Percentiles rank a stretch among this genome's conserved stretches.
Conservation (phyloP, 805 yeast species). For the Saturnispora galanensis region DNA sequence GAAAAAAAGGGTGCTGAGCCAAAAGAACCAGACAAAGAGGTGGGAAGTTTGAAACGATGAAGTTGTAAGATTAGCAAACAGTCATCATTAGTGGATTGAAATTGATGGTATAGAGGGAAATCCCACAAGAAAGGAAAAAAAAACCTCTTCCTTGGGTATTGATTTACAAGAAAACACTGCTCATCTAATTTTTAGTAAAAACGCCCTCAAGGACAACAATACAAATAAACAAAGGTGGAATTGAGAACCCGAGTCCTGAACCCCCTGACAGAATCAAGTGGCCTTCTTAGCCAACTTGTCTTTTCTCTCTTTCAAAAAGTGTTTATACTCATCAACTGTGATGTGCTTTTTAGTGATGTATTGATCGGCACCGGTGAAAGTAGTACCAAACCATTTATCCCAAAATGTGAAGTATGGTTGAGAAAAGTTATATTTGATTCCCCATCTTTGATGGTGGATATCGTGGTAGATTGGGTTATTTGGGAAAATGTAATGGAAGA, state of each 20-base stretch:
- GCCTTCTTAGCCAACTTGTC: conserved; percentile 5
- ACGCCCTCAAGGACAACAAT: too few relatives aligned
- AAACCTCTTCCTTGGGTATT: too few relatives aligned
- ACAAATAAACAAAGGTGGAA: too few relatives aligned
- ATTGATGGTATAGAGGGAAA: too few relatives aligned
- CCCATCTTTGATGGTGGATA: conserved; percentile 95
- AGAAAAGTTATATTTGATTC: conserved; percentile 83
- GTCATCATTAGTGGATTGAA: too few relatives aligned
- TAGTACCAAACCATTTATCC: conserved; percentile 69
- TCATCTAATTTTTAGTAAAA: too few relatives aligned
- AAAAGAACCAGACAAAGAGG: background rate
- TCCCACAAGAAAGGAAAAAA: too few relatives aligned
- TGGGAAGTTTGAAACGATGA: too few relatives aligned
- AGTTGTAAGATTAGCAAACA: too few relatives aligned
- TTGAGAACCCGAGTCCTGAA: too few relatives aligned
- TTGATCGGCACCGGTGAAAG: conserved; percentile 54
- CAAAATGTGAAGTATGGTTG: conserved; percentile 96
- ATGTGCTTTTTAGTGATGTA: conserved; percentile 54
- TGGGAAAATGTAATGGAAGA: conserved; percentile 85
- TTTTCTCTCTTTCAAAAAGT: conserved; percentile 38
- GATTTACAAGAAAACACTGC: too few relatives aligned
- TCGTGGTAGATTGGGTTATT: conserved; percentile 95
- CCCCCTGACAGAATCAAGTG: background rate
- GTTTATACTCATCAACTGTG: conserved; percentile 55
- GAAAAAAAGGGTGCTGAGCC: background rate